Evolutionary conservation across 306 rosid species (phyloP).

Genomic region (Acacia melanoxylon): DNA sequence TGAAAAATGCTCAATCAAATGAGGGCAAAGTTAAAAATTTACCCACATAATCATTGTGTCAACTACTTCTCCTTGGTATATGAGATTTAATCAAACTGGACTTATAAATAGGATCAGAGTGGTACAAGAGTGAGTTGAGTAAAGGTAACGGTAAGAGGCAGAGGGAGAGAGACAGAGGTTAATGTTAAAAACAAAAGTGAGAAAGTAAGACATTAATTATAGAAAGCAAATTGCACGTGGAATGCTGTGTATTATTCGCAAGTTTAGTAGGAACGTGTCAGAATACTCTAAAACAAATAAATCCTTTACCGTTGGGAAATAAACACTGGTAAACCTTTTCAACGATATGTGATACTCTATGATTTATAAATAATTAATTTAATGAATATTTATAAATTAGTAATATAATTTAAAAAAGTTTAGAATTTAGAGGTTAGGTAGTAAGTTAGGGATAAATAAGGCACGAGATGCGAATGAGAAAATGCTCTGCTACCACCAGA

Average conservation of each 20-base stretch:
- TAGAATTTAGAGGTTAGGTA: too few species aligned
- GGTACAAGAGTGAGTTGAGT: neutral
- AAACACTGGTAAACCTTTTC: neutral
- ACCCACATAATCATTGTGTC: too few species aligned
- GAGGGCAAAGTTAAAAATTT: too few species aligned
- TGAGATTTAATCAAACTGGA: too few species aligned
- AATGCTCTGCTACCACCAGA: too few species aligned
- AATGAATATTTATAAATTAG: too few species aligned
- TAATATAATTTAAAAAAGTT: neutral
- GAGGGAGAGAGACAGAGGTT: neutral
- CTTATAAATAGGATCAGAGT: too few species aligned
- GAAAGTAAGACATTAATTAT: neutral
- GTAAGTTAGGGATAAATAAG: neutral
- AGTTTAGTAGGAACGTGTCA: neutral
- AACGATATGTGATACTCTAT: too few species aligned
- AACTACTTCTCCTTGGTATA: too few species aligned
- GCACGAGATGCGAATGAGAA: conserved; percentile 2
- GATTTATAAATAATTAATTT: too few species aligned
- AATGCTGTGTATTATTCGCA: neutral
- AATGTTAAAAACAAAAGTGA: neutral
- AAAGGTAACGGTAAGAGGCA: conserved; percentile 14
- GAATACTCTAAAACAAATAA: neutral
- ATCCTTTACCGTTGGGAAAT: neutral
- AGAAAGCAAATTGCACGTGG: conserved; percentile 26
- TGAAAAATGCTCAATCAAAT: too few species aligned